These are phyloP conservation scores for Capsella rubella DNA, from an alignment of 441 rosid species.

Conservation along the genomic window DNA sequence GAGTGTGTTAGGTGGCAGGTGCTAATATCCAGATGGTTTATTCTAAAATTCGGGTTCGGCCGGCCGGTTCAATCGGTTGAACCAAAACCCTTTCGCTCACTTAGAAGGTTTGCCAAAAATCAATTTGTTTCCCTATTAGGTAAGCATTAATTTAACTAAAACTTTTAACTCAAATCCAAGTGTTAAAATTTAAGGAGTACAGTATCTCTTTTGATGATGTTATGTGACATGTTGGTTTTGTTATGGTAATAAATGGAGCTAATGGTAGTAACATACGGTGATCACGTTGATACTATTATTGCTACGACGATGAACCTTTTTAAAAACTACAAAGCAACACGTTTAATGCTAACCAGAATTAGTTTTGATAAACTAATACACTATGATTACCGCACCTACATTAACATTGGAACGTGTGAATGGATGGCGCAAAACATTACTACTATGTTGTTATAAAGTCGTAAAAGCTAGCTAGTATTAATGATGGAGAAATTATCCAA, in stretches of 20 bases:
- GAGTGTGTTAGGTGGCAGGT: too few relatives aligned
- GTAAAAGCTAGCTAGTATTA: neutral
- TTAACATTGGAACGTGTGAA: neutral
- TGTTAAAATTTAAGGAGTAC: too few relatives aligned
- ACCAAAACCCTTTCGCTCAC: too few relatives aligned
- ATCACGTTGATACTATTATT: neutral
- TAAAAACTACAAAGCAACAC: neutral
- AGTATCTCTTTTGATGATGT: neutral
- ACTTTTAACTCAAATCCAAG: too few relatives aligned
- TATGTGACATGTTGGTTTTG: neutral
- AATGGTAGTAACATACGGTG: neutral
- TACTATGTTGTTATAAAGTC: neutral
- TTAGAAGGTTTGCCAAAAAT: too few relatives aligned
- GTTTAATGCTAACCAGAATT: neutral
- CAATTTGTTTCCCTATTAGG: too few relatives aligned
- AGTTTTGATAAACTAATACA: too few relatives aligned
- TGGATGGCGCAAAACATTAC: neutral
- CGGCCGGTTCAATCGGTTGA: neutral
- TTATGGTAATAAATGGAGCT: neutral
- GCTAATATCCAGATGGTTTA: neutral
- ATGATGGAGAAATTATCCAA: neutral
- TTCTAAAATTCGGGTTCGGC: neutral
- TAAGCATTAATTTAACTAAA: too few relatives aligned
- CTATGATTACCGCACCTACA: neutral
- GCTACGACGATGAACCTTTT: neutral